Evolutionary conservation across 2,329 filamentous ascomycete genomes (phyloP), one percentile per base, ranked within the genome.

Genomic region (Septoria linicola): DNA sequence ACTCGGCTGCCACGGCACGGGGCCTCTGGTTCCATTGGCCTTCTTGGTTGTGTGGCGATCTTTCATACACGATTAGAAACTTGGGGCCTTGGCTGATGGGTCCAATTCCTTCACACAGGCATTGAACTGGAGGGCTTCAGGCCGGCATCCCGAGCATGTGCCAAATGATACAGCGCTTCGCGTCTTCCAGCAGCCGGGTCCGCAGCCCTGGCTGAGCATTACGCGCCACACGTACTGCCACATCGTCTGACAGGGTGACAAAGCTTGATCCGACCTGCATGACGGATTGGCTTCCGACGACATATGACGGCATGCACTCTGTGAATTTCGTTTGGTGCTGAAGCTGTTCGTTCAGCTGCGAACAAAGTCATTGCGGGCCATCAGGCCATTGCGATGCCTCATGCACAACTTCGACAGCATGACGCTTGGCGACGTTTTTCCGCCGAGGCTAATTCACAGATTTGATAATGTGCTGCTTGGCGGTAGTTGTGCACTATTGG

Each of bases 1-100:
- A 41, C 31, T 54, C 54, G 56, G 56, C 43, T 56, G 50, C 48
- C 50, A 59, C 56, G 56, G 56, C 53, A 56, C 50, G 48, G 32
- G 45, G 41, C 30, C 54, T 21, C 41, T 41, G 48, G 37, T 39
- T 45, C 42, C 30, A 52, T 58, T 45, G 47, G 39, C 41, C 25
- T 40, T 32, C 25, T 16, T 17, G 43, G 23, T 19, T 41, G 23
- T 54, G 56, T 56, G 53, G 51, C 56, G 53, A 58, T 53, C 46
- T 30, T 35, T 19, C 19, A 39, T 21, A 41, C 36, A 37, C 27
- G 42, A 51, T 32, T 41, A 27, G 41, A 49, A 43, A 32, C 42
- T 49, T 41, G n/a, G 41, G 14, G 16, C 21, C 53, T 56, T 56
- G 53, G 53, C 53, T 10, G 10, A 27, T 47, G 37, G 41, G 19